Conservation (phyloP, 2,329 filamentous ascomycete species). For the Monosporascus sp. region DNA sequence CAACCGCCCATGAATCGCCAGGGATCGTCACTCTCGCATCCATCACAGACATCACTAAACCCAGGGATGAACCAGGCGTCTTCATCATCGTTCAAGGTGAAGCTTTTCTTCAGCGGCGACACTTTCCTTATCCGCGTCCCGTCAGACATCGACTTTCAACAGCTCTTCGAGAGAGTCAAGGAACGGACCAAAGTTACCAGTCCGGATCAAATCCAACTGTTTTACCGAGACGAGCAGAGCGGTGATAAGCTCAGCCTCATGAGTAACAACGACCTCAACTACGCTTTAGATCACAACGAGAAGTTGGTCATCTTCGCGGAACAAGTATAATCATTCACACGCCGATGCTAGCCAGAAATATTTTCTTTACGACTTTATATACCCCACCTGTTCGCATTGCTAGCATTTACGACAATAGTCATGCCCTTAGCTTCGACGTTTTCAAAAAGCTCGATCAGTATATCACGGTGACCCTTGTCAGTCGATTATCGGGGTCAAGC, state of each 20-base stretch:
- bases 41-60: slow-evolving; percentile 52
- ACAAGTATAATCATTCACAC: slow-evolving; percentile 32
- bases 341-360: slow-evolving; percentile 8
- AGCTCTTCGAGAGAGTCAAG: slow-evolving; percentile 77
- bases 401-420: slow-evolving; percentile 19
- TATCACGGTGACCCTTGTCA: slow-evolving; percentile 1
- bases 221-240: slow-evolving; percentile 79
- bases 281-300: slow-evolving; percentile 76
- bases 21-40: slow-evolving; percentile 43
- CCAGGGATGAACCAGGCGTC: slow-evolving; percentile 40
- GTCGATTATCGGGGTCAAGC: not conserved
- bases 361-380: slow-evolving; percentile 20
- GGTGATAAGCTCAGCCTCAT: slow-evolving; percentile 69
- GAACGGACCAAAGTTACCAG: slow-evolving; percentile 73
- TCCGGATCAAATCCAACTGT: slow-evolving; percentile 68
- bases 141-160: slow-evolving; percentile 68
- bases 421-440: slow-evolving; percentile 6
- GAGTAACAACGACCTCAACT: slow-evolving; percentile 75
- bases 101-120: slow-evolving; percentile 89
- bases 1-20: slow-evolving; percentile 39
- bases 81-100: slow-evolving; percentile 72
- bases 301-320: slow-evolving; percentile 78
- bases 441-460: not conserved
- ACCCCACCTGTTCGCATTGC: slow-evolving; percentile 17
- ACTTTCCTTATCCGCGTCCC: slow-evolving; percentile 88